Evolutionary conservation across 257 asterid species (phyloP).

Genomic region (Solanum appendiculatum): DNA sequence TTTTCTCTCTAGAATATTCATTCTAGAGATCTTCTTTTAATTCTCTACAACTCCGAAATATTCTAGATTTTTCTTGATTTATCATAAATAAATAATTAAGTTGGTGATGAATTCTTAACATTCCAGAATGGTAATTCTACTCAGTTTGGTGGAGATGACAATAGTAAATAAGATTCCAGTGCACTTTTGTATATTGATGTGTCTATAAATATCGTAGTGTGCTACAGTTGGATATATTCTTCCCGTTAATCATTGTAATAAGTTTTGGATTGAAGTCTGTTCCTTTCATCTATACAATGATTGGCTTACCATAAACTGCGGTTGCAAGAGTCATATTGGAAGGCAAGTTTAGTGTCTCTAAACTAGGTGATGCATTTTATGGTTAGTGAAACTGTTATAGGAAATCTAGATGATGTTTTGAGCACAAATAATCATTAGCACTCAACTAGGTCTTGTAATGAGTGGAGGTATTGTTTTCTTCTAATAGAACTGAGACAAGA

Average conservation of each 20-base stretch:
- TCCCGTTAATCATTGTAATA: neutral
- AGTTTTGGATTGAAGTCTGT: neutral
- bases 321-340: too few relatives aligned
- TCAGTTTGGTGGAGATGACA: conserved; percentile 65
- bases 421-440: neutral
- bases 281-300: neutral
- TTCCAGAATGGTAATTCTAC: conserved; percentile 98
- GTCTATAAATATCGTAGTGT: neutral
- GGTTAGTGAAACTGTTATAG: neutral
- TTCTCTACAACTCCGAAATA: too few relatives aligned
- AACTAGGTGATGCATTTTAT: neutral
- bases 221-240: neutral
- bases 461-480: too few relatives aligned
- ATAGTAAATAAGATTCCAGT: neutral
- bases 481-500: neutral
- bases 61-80: too few relatives aligned
- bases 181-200: neutral
- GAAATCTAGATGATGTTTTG: neutral
- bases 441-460: too few relatives aligned
- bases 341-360: neutral
- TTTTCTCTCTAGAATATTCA: too few relatives aligned
- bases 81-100: too few relatives aligned
- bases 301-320: neutral
- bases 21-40: too few relatives aligned
- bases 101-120: too few relatives aligned